phyloP scores from a whole-genome alignment of 768 basidiomycete species.

The Trichaptum fuscoviolaceum region DNA sequence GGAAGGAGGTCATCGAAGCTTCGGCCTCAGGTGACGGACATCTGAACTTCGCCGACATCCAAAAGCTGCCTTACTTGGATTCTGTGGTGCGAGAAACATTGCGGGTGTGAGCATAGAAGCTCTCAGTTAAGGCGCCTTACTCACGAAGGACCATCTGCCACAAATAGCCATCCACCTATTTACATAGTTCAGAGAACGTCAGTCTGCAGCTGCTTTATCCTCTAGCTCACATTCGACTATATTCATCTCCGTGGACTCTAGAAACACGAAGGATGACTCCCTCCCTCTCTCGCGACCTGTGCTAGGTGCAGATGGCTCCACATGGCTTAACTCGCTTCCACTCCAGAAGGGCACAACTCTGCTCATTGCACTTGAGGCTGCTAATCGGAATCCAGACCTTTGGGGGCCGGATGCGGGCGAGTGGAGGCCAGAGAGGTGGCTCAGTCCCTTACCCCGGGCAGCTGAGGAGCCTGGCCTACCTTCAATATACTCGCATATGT shows the following conservation, averaged over 20 bases:
- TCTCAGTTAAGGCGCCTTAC: not conserved
- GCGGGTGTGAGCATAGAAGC: slow-evolving; percentile 25
- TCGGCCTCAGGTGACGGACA: slow-evolving; percentile 13
- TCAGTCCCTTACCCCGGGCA: slow-evolving; percentile 11
- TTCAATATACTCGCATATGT: slow-evolving; percentile 16
- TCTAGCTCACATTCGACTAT: not conserved
- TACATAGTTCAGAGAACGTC: not conserved
- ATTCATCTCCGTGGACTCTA: slow-evolving; percentile 30
- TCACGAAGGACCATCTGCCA: not conserved
- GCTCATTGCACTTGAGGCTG: slow-evolving; percentile 38
- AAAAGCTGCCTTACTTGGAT: slow-evolving; percentile 35
- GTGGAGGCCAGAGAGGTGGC: slow-evolving; percentile 21
- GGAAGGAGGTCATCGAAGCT: slow-evolving; percentile 31
- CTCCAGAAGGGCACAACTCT: slow-evolving; percentile 23
- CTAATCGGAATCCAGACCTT: slow-evolving; percentile 42
- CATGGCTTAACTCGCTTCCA: slow-evolving; percentile 21
- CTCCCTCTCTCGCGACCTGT: slow-evolving; percentile 36
- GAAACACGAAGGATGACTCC: slow-evolving; percentile 26
- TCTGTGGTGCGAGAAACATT: slow-evolving; percentile 44
- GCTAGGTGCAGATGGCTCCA: slow-evolving; percentile 18
- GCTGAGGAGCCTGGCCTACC: slow-evolving; percentile 13
- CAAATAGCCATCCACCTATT: not conserved
- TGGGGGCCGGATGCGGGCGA: slow-evolving; percentile 42
- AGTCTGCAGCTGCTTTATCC: not conserved
- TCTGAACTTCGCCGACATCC: slow-evolving; percentile 32